Evolutionary conservation across 768 basidiomycete species (phyloP).

Genomic region (Suillus luteus): DNA sequence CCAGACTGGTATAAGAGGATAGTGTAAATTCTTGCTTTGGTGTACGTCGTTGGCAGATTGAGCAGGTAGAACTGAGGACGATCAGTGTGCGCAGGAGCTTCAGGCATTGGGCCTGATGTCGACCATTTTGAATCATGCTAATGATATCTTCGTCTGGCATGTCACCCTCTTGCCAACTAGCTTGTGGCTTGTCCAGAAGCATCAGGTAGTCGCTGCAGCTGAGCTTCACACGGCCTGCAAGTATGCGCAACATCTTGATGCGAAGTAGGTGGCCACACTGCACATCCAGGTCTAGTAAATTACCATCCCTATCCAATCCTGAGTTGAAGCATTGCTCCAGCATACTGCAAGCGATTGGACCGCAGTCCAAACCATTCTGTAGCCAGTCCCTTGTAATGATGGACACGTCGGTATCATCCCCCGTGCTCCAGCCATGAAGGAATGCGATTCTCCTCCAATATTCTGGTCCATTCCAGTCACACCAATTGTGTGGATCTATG

Average conservation of each 20-base stretch:
- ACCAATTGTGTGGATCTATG: too few relatives aligned
- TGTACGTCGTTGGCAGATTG: accelerated
- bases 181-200: too few relatives aligned
- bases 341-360: not conserved
- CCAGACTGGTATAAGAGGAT: too few relatives aligned
- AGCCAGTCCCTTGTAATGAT: not conserved
- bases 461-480: not conserved
- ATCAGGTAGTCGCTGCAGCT: too few relatives aligned
- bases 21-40: too few relatives aligned
- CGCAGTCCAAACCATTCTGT: not conserved
- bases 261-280: not conserved
- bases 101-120: not conserved
- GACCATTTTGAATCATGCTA: not conserved
- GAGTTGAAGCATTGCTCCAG: not conserved
- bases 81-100: not conserved
- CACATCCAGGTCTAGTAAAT: accelerated
- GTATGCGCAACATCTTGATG: not conserved
- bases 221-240: too few relatives aligned
- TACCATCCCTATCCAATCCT: not conserved
- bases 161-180: not conserved
- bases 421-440: not conserved
- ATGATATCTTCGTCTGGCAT: not conserved
- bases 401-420: not conserved
- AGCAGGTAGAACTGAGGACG: not conserved
- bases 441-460: not conserved